Evolutionary conservation across 169 alveolate genomes (phyloP).

Genomic region (Plasmodium blacklocki): DNA sequence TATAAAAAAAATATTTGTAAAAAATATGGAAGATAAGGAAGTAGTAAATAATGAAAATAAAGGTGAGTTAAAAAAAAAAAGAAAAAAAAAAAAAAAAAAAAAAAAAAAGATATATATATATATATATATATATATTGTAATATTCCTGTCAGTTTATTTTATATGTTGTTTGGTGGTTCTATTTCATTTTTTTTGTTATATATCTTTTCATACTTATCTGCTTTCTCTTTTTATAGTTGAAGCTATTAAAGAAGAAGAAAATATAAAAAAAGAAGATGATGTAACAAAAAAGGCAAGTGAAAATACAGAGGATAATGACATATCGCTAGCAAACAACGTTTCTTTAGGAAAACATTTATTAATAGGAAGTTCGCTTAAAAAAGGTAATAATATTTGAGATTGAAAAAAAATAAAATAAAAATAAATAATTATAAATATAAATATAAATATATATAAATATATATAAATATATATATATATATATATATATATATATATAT

Average conservation of each 20-base stretch:
- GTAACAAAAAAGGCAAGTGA: conserved; percentile 28
- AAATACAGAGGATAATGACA: conserved; percentile 43
- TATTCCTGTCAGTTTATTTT: neutral
- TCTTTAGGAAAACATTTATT: conserved; percentile 68
- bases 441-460: no score
- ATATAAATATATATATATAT: neutral
- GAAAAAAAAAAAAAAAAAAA: neutral
- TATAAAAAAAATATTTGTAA: conserved; percentile 29
- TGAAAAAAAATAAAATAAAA: neutral
- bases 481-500: neutral
- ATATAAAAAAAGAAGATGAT: conserved; percentile 39
- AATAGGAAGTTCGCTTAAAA: conserved; percentile 46
- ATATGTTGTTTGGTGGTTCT: no score
- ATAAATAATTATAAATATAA: no score
- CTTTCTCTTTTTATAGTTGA: conserved; percentile 5
- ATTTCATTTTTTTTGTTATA: neutral
- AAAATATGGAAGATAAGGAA: conserved; percentile 74
- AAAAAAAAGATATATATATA: neutral
- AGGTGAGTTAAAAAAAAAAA: conserved; percentile 17
- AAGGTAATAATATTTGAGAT: conserved; percentile 14
- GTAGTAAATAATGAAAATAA: conserved; percentile 39
- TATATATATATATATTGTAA: neutral
- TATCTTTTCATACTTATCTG: neutral
- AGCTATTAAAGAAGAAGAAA: conserved; percentile 23
- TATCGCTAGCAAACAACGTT: conserved; percentile 42